phyloP scores from a whole-genome alignment of 768 basidiomycete genomes.

The Pisolithus microcarpus region DNA sequence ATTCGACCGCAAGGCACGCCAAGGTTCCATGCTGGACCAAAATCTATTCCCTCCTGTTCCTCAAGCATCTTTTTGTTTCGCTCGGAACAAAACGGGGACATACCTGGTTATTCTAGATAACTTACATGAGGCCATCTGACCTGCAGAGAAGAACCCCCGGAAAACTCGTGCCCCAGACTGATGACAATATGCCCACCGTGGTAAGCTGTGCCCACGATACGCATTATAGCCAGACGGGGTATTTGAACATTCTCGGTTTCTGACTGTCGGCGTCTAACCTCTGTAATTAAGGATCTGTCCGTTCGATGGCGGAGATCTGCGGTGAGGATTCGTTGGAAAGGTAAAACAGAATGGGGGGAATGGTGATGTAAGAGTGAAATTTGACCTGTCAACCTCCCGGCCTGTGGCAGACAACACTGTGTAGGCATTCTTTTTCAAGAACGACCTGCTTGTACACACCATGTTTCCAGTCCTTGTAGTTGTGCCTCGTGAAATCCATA shows the following conservation, averaged over 20 bases:
- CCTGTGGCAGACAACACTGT: background rate
- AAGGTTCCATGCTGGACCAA: background rate
- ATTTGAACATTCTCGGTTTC: background rate
- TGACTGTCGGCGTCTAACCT: background rate
- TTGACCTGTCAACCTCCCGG: constrained; percentile 6
- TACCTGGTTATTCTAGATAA: background rate
- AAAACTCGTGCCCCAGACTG: constrained; percentile 11
- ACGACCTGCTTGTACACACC: background rate
- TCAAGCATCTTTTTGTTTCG: background rate
- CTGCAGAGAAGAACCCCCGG: constrained; percentile 8
- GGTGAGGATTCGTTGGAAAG: constrained; percentile 9
- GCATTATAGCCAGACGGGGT: constrained; percentile 12
- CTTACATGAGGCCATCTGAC: constrained; percentile 1
- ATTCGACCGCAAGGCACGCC: background rate
- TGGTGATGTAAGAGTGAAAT: constrained; percentile 27
- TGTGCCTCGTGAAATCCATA: too few relatives aligned
- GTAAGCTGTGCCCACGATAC: constrained; percentile 8
- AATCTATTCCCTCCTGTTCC: background rate
- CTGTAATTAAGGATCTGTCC: constrained; percentile 19
- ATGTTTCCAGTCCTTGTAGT: background rate
- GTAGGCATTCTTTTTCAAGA: background rate
- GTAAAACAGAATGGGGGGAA: constrained; percentile 19
- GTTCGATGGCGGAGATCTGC: constrained; percentile 17
- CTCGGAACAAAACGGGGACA: constrained; percentile 1
- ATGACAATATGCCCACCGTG: constrained; percentile 4